Percentiles rank a stretch among this genome's conserved stretches.
These are phyloP conservation scores for Venturia oleaginea DNA, from an alignment of 2,329 filamentous ascomycete species.

Conservation along the genomic window DNA sequence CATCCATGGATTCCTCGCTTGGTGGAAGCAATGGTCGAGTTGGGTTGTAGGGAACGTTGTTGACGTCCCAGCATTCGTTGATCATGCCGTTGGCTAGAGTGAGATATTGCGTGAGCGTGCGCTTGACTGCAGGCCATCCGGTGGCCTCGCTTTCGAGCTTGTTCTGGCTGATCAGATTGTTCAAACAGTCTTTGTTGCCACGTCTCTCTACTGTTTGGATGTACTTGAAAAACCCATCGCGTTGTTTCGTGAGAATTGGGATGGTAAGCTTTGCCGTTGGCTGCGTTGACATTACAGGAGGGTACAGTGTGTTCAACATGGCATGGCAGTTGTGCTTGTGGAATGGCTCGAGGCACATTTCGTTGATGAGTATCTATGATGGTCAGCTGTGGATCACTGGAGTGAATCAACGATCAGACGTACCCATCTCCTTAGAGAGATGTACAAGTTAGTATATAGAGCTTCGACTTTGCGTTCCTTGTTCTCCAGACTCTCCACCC, in stretches of 20 bases:
- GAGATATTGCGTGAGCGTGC: constrained; percentile 49
- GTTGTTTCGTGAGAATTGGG: constrained; percentile 45
- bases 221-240: constrained; percentile 54
- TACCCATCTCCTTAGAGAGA: constrained; percentile 56
- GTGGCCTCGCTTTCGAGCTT: constrained; percentile 42
- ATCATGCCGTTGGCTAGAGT: constrained; percentile 51
- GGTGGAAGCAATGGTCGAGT: constrained; percentile 20
- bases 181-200: constrained; percentile 41
- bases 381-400: constrained; percentile 19
- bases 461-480: constrained; percentile 29
- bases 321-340: constrained; percentile 58
- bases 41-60: constrained; percentile 29
- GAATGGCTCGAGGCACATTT: constrained; percentile 52
- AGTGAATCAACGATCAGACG: constrained; percentile 20
- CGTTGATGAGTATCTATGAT: constrained; percentile 52
- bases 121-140: constrained; percentile 44
- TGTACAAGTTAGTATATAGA: constrained; percentile 51
- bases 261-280: constrained; percentile 41
- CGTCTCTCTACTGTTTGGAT: constrained; percentile 49
- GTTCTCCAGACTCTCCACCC: constrained; percentile 44
- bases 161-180: constrained; percentile 45
- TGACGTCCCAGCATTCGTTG: constrained; percentile 47
- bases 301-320: constrained; percentile 60
- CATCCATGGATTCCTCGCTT: constrained; percentile 16
- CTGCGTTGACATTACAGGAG: constrained; percentile 41